phyloP scores from a whole-genome alignment of 345 rosid genomes.

The Carallia brachiata region DNA sequence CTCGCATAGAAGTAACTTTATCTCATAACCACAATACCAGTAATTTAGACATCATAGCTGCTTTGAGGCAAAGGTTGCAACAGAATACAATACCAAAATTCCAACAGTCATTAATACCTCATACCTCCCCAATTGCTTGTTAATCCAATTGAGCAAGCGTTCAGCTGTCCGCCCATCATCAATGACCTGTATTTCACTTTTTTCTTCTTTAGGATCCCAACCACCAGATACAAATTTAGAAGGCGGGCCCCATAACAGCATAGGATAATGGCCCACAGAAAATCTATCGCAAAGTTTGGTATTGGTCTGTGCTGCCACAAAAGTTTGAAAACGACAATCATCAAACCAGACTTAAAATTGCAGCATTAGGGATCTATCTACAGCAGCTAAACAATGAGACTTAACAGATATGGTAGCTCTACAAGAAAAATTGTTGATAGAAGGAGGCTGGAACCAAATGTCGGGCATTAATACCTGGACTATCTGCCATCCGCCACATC shows the following conservation, averaged over 20 bases:
- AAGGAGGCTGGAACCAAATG: background rate
- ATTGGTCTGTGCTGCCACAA: conserved; percentile 90
- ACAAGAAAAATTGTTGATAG: background rate
- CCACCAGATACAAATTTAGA: conserved; percentile 56
- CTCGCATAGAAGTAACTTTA: background rate
- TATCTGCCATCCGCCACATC: background rate
- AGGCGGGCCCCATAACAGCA: conserved; percentile 88
- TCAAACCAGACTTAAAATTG: conserved; percentile 14
- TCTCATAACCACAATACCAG: background rate
- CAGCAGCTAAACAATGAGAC: conserved; percentile 1
- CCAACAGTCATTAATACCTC: conserved; percentile 12
- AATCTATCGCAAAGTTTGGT: conserved; percentile 78
- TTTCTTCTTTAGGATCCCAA: conserved; percentile 62
- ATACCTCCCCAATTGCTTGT: conserved; percentile 84
- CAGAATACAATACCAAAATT: background rate
- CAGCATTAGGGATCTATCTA: background rate
- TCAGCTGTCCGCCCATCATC: conserved; percentile 87
- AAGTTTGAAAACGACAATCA: conserved; percentile 35
- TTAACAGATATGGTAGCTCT: background rate
- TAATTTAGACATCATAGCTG: background rate
- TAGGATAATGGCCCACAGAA: conserved; percentile 82
- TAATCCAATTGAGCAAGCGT: conserved; percentile 79
- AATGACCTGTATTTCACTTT: conserved; percentile 50
- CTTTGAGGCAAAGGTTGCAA: conserved; percentile 2
- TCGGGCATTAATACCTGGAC: background rate